phyloP scores from a whole-genome alignment of 2,329 filamentous ascomycete species.

The Penicillium griseofulvum region DNA sequence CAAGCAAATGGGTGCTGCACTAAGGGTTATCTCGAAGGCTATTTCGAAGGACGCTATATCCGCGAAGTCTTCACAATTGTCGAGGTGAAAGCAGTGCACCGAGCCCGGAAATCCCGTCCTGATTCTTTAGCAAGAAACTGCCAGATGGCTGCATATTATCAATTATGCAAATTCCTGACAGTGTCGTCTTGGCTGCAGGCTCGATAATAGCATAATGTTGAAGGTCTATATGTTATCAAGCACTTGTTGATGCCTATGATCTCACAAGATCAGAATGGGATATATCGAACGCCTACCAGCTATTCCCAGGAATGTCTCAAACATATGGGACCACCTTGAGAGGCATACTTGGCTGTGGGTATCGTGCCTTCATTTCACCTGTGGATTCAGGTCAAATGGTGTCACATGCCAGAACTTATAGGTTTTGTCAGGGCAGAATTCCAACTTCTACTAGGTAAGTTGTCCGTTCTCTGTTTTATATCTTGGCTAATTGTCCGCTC shows the following conservation, averaged over 20 bases:
- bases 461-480: too few species aligned
- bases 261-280: neutral
- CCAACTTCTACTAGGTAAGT: too few species aligned
- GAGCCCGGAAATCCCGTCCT: neutral
- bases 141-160: neutral
- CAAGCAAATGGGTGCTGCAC: too few species aligned
- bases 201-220: neutral
- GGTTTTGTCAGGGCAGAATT: too few species aligned
- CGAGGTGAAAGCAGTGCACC: neutral
- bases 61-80: neutral
- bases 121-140: neutral
- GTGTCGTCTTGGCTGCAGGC: neutral
- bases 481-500: too few species aligned
- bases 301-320: neutral
- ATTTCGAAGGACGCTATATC: too few species aligned
- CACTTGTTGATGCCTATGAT: neutral
- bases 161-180: neutral
- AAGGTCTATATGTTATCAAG: neutral
- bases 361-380: too few species aligned
- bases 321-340: neutral
- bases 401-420: too few species aligned
- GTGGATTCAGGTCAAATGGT: too few species aligned
- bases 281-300: neutral
- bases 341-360: too few species aligned
- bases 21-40: too few species aligned